A percentile compares a stretch with the other conserved stretches of the same genome.
Conservation (phyloP, 257 asterid genomes). For the Scutellaria barbata region DNA sequence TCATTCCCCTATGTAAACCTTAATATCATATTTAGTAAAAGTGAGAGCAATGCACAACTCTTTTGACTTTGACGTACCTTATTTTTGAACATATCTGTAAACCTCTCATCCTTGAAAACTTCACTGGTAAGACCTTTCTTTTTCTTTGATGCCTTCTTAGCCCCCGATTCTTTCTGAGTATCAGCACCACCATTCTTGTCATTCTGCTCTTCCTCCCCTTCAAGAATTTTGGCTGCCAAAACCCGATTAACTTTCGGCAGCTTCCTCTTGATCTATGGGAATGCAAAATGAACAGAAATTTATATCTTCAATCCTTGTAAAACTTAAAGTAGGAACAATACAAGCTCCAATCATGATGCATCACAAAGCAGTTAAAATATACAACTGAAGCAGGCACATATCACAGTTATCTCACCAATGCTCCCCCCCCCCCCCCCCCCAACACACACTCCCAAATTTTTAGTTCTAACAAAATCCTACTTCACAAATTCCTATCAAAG, state of each 20-base stretch:
- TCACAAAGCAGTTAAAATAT: not conserved
- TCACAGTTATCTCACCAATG: not conserved
- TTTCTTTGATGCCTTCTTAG: constrained; percentile 70
- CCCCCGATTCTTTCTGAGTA: constrained; percentile 52
- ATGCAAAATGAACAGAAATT: constrained; percentile 20
- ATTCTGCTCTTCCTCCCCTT: constrained; percentile 71
- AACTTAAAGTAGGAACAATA: not conserved
- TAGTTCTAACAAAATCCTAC: not conserved
- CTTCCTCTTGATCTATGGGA: constrained; percentile 66
- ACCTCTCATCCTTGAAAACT: constrained; percentile 76
- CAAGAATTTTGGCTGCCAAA: constrained; percentile 58
- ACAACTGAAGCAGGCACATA: not conserved
- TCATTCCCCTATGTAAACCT: too few species aligned
- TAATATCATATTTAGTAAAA: not conserved
- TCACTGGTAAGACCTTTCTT: constrained; percentile 77
- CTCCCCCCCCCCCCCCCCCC: not conserved
- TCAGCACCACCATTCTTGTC: constrained; percentile 55
- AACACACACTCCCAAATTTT: not conserved
- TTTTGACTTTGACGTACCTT: constrained; percentile 50
- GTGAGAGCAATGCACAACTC: not conserved
- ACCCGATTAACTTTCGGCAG: constrained; percentile 78
- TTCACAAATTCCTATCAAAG: constrained; percentile 4
- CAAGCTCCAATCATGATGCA: not conserved
- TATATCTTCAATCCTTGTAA: not conserved
- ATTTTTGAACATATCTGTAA: constrained; percentile 58